Evolutionary conservation across 345 rosid species (phyloP).

Genomic region (Rhizophora mangle): DNA sequence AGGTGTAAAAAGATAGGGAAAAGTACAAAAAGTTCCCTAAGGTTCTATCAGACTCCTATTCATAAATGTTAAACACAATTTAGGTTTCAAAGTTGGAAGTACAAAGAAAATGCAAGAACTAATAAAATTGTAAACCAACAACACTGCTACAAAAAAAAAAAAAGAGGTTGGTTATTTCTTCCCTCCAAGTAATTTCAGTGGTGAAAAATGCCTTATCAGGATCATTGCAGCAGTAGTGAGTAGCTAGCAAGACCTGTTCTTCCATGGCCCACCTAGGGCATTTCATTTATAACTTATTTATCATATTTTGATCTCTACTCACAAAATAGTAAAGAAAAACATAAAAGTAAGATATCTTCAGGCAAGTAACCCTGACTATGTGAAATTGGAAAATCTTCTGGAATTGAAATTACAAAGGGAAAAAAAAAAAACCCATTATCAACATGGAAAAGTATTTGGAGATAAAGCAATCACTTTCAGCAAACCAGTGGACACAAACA

Average conservation of each 20-base stretch:
- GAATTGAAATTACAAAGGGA: neutral
- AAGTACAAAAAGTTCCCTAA: too few relatives aligned
- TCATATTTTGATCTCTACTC: neutral
- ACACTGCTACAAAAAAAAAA: neutral
- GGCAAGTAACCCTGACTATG: neutral
- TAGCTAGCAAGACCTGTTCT: too few relatives aligned
- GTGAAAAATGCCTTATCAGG: too few relatives aligned
- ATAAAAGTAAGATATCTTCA: neutral
- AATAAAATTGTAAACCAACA: neutral
- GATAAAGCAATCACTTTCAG: slow-evolving; percentile 17
- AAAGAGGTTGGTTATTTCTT: neutral
- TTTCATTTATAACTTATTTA: neutral
- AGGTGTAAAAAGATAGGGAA: too few relatives aligned
- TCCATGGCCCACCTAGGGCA: too few relatives aligned
- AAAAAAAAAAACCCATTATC: neutral
- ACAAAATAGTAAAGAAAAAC: too few relatives aligned
- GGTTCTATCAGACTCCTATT: neutral
- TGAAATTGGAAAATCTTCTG: neutral
- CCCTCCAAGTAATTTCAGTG: neutral
- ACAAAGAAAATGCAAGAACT: neutral
- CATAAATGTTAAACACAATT: neutral
- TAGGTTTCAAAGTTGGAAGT: neutral
- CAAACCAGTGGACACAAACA: slow-evolving; percentile 9
- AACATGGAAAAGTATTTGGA: neutral
- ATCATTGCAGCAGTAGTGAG: too few relatives aligned